Base-by-base conservation (phyloP, 106 monocot species). In the Narthecium ossifragum region DNA sequence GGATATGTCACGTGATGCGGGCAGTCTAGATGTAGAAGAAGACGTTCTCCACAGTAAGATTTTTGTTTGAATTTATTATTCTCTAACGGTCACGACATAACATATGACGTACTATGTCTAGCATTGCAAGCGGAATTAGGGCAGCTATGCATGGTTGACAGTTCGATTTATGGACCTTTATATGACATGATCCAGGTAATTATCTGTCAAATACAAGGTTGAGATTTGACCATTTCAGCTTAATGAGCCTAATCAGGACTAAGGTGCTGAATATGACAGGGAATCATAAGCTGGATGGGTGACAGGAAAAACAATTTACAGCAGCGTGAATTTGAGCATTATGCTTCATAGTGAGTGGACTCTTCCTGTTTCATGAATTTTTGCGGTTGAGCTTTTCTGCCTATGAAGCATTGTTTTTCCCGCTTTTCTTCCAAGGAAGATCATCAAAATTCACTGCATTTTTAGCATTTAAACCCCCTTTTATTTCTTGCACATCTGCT, bases 1-100 rank as follows among this genome's bases (percentile, higher is more conserved):
- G 69, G 98, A 91, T 58, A 81, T 88, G 72, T 87, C 98, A 64
- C 80, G 91, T 57, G 91, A 99, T 33, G 80, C 77, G 64, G 98
- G 87, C 18, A 91, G 91, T 78, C 27, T 98, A 34, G 91, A 98
- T 77, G 71, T 82, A 53, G 91, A 99, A 56, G 87, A 91, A 75
- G 91, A 91, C 38, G 62, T 63, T 37, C 91, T 99, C 65, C 69
- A 51, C 51, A 59, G 98, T 87, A 70, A 75, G 85, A 57, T 22
- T 38, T 36, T 29, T 69, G 2, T 4, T 39, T 24, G 25, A 1
- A 47, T 52, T 28, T 60, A 21, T 24, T 26, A 17, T 8, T 41
- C 21, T 22, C 1, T 63, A 12, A 4, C 40, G n/a, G 0, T 54
- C 21, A 15, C 26, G n/a, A n/a, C n/a, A n/a, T n/a, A n/a, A n/a